These are phyloP conservation scores for Candida pseudocylindracea DNA, from an alignment of 1,139 yeast genomes.

Conservation along the genomic window DNA sequence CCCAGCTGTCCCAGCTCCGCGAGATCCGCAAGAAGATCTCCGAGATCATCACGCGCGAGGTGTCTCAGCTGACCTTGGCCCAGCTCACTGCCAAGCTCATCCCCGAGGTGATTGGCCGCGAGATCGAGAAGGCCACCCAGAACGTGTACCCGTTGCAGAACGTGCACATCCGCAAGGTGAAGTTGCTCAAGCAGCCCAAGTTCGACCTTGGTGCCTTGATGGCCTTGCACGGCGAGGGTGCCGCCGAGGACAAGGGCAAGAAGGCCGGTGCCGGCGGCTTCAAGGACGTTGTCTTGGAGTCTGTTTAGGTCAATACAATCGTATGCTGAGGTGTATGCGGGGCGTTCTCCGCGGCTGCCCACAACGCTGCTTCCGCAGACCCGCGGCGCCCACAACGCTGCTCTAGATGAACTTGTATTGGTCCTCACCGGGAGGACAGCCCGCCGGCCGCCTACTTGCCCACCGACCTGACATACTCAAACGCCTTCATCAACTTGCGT, in stretches of 20 bases:
- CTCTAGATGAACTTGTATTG: too few species aligned
- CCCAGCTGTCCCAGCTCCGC: slow-evolving; percentile 79
- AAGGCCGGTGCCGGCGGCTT: slow-evolving; percentile 50
- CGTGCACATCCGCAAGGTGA: slow-evolving; percentile 83
- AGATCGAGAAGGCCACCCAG: slow-evolving; percentile 71
- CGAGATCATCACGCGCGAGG: slow-evolving; percentile 75
- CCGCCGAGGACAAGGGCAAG: slow-evolving; percentile 73
- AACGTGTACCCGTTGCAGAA: slow-evolving; percentile 77
- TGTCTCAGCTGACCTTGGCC: slow-evolving; percentile 63
- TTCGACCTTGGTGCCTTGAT: slow-evolving; percentile 75
- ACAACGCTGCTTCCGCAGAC: too few species aligned
- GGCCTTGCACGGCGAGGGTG: slow-evolving; percentile 80
- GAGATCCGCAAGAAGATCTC: slow-evolving; percentile 65
- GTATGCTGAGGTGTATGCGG: too few species aligned
- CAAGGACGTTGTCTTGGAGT: slow-evolving; percentile 68
- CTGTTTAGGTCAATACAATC: slow-evolving; percentile 4
- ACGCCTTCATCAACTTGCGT: slow-evolving; percentile 76
- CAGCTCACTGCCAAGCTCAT: slow-evolving; percentile 76
- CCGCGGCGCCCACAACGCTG: too few species aligned
- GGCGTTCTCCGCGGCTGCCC: too few species aligned
- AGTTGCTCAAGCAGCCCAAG: slow-evolving; percentile 80
- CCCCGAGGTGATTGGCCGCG: slow-evolving; percentile 83
- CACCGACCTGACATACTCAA: slow-evolving; percentile 14
- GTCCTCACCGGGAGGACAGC: too few species aligned
- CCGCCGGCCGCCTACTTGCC: too few species aligned